Conservation (phyloP, 2,329 filamentous ascomycete genomes). For the Coniochaeta sp. region DNA sequence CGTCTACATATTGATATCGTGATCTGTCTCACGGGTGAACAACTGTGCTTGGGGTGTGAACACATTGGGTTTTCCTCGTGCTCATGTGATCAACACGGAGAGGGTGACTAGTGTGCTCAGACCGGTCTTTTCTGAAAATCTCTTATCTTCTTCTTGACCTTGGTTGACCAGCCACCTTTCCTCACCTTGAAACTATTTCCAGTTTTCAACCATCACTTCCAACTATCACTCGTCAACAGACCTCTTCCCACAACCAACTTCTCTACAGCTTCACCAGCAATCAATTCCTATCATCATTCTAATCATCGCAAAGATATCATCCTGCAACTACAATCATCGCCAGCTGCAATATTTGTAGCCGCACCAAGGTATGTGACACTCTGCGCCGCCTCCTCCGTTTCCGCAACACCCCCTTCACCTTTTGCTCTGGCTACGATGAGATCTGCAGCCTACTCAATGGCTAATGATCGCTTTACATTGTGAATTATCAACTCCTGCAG, state of each 20-base stretch:
- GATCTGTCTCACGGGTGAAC: not conserved
- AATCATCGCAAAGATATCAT: not conserved
- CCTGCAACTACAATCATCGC: not conserved
- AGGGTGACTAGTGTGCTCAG: not conserved
- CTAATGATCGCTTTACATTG: not conserved
- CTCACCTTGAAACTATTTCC: not conserved
- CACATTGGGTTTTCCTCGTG: not conserved
- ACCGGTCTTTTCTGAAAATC: not conserved
- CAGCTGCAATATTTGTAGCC: not conserved
- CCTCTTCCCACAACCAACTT: not conserved
- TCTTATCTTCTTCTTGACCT: not conserved
- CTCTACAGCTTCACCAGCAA: not conserved
- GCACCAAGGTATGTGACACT: not conserved
- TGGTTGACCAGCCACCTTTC: not conserved
- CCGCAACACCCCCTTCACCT: not conserved
- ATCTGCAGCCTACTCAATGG: not conserved
- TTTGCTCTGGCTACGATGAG: not conserved
- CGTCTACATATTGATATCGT: not conserved
- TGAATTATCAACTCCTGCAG: not conserved
- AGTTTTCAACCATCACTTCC: not conserved
- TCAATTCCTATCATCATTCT: not conserved
- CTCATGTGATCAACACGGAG: not conserved
- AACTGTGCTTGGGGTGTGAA: not conserved
- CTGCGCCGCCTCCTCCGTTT: not conserved
- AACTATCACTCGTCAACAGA: not conserved